Percentiles rank a stretch among this genome's conserved stretches.
phyloP scores from a whole-genome alignment of 1,284 basidiomycete species.

The Amylostereum areolatum region DNA sequence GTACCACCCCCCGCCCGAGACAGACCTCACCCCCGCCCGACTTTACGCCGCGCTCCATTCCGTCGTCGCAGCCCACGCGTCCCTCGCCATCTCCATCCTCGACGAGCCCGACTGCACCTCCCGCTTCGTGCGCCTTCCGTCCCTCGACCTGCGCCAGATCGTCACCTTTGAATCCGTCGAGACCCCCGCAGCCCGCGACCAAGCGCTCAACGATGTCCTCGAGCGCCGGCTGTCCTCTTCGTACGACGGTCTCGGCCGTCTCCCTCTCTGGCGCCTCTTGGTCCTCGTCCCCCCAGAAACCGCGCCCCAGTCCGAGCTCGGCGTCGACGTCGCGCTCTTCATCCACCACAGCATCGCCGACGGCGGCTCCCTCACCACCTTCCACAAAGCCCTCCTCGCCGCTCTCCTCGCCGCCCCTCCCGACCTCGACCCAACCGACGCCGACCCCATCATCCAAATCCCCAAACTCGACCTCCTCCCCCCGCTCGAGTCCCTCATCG shows the following conservation, averaged over 20 bases:
- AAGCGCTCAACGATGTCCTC: not conserved
- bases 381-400: slow-evolving; percentile 2
- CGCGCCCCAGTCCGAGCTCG: not conserved
- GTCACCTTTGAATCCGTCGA: not conserved
- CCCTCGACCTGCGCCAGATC: slow-evolving; percentile 4
- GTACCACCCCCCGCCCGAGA: slow-evolving; percentile 1
- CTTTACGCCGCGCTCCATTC: slow-evolving; percentile 3
- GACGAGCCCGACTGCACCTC: slow-evolving; percentile 1
- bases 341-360: slow-evolving; percentile 9
- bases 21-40: not conserved
- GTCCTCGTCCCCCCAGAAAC: slow-evolving; percentile 1
- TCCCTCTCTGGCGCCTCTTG: slow-evolving; percentile 5
- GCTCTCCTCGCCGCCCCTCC: slow-evolving; percentile 1
- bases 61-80: slow-evolving; percentile 2
- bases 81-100: slow-evolving; percentile 2
- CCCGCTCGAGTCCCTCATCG: not conserved
- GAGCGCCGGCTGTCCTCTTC: not conserved
- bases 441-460: slow-evolving; percentile 2
- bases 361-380: slow-evolving; percentile 3
- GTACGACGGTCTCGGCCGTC: slow-evolving; percentile 3
- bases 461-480: slow-evolving; percentile 2
- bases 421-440: not conserved
- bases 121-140: slow-evolving; percentile 4
- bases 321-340: slow-evolving; percentile 7
- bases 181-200: not conserved